Evolutionary conservation across 139 green algal genomes (phyloP), one percentile per base, ranked within the genome.

Genomic region (Yamagishiella unicocca): DNA sequence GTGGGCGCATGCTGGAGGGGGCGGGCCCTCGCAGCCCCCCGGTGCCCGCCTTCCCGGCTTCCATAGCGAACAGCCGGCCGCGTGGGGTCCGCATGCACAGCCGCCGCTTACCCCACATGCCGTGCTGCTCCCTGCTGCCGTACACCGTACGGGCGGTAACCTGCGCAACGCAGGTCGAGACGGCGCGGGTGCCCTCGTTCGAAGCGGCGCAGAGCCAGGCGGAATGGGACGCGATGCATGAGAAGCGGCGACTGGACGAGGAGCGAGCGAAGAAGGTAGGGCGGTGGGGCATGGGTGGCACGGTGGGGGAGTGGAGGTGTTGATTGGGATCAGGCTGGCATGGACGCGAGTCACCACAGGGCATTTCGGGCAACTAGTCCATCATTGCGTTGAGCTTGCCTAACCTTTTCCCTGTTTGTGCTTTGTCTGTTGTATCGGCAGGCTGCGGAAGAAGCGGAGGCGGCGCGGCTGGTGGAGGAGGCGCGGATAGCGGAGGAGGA

Each of bases 121-220:
- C n/a, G n/a, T n/a, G 22, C 10, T 68, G 19, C 61, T 68, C 22
- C 61, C 22, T 68, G 17, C 17, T 83, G n/a, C 46, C 45, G 8
- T 45, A n/a, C n/a, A n/a, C n/a, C n/a, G n/a, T n/a, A n/a, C n/a
- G n/a, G n/a, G n/a, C n/a, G n/a, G n/a, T n/a, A n/a, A n/a, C n/a
- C n/a, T n/a, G n/a, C n/a, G n/a, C n/a, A n/a, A 38, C 45, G 35
- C 83, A 92, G 89, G 89, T 92, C 40, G 89, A 92, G 81, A 92
- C 89, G 27, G 54, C 89, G 9, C 43, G 80, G 17, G 73, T 92
- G 14, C 89, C 73, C 2, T 54, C 74, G 24, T 92, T 92, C 42
- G 74, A 82, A 24, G 50, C 19, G 0, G 89, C 89, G 0, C 21
- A 89, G 35, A 53, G 61, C 19, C 85, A 90, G 46, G 72, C n/a